Base-by-base conservation (phyloP, 106 monocot genomes). In the Dendrobium chrysotoxum region DNA sequence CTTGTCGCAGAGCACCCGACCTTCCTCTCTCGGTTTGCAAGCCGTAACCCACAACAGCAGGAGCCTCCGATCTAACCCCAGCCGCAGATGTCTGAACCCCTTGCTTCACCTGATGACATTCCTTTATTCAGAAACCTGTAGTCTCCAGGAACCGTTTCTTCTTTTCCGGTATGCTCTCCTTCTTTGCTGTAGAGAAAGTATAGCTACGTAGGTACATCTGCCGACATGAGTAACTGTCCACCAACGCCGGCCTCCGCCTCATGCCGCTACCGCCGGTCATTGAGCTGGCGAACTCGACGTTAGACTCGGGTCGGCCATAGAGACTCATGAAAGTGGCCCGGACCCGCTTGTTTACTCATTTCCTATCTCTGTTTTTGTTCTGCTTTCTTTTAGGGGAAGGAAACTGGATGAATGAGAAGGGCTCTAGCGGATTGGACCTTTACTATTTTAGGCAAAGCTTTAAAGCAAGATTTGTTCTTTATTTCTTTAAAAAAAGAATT, bases 191-290 rank as follows among this genome's bases (percentile, higher is more conserved):
- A 3, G 84, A 75, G 75, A 90, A 90, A 11, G 86, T 82, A 79
- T 90, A 90, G 70, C 90, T 90, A 46, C 85, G 73, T 40, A 90
- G 79, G 79, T 83, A 90, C 87, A 85, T 85, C 85, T 87, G 90
- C 57, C 90, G 53, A 73, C 89, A 89, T 7, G 84, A 89, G 86
- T 78, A 86, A 68, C 89, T 82, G 35, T 89, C 86, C 66, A 86
- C 86, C 38, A 89, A 82, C 46, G 30, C 72, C 28, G 84, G 81
- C 31, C 26, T 67, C 10, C 58, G 66, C 10, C 68, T 28, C 35
- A 5, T n/a, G 16, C 40, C n/a, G 16, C 40, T n/a, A 16, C 21
- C 66, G 71, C 45, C 20, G 50, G 77, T 10, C 55, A 84, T 79
- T 1, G 84, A 89, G 39, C 71, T 79, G 6, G 83, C 82, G 66